Percentiles rank a stretch among this genome's conserved stretches.
Evolutionary conservation across 2,329 filamentous ascomycete species (phyloP).

Genomic region (Trichoderma aggressivum): DNA sequence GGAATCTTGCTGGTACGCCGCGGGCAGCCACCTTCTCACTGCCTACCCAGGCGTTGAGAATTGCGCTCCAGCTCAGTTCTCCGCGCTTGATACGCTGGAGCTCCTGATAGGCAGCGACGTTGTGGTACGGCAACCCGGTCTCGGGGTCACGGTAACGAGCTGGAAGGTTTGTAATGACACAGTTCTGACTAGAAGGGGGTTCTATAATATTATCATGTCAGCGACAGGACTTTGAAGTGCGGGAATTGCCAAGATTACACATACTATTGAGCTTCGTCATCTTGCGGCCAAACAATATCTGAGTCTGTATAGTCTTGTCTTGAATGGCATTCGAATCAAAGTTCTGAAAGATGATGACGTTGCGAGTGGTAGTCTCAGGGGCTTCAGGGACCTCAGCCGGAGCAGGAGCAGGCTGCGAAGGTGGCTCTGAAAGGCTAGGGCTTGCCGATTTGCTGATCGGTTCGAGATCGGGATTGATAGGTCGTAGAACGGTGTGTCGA

Average conservation of each 20-base stretch:
- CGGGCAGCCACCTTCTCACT: constrained; percentile 59
- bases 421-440: constrained; percentile 14
- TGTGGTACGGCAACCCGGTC: constrained; percentile 79
- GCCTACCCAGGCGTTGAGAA: constrained; percentile 82
- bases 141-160: constrained; percentile 82
- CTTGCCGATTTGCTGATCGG: constrained; percentile 5
- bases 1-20: constrained; percentile 78
- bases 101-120: constrained; percentile 75
- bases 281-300: constrained; percentile 57
- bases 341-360: constrained; percentile 58
- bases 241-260: constrained; percentile 24
- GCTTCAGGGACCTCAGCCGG: neutral
- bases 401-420: neutral
- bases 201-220: constrained; percentile 35
- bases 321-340: constrained; percentile 56
- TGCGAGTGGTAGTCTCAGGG: constrained; percentile 39
- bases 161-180: constrained; percentile 76
- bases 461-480: neutral
- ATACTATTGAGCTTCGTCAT: constrained; percentile 56
- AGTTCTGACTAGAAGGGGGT: constrained; percentile 54
- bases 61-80: constrained; percentile 76
- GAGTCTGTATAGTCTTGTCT: constrained; percentile 55
- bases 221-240: neutral
- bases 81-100: constrained; percentile 71
- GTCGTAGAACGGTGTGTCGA: constrained; percentile 1